phyloP scores from a whole-genome alignment of 768 basidiomycete species.

The Pulveroboletus ravenelii region DNA sequence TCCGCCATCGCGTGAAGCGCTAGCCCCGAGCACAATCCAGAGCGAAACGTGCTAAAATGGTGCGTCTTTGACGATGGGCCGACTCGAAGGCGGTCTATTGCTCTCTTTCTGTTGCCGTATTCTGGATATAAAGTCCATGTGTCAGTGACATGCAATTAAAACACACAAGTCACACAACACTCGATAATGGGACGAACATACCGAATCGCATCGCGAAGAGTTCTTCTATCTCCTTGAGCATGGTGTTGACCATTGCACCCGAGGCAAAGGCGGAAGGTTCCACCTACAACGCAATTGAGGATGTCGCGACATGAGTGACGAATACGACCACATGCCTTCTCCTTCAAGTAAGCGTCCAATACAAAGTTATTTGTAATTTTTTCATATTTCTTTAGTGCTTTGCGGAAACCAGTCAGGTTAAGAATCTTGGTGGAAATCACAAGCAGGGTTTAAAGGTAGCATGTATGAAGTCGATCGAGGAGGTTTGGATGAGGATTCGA shows the following conservation, averaged over 20 bases:
- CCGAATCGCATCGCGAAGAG: conserved; percentile 74
- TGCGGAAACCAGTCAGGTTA: conserved; percentile 86
- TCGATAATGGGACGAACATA: conserved; percentile 31
- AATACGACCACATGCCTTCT: conserved; percentile 47
- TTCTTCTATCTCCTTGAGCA: conserved; percentile 73
- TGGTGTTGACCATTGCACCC: conserved; percentile 51
- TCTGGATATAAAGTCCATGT: conserved; percentile 26
- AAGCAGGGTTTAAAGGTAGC: not conserved
- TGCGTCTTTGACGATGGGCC: conserved; percentile 51
- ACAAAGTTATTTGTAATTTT: conserved; percentile 69
- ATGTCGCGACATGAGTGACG: not conserved
- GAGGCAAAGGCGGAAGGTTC: conserved; percentile 66
- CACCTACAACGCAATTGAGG: conserved; percentile 39
- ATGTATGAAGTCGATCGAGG: not conserved
- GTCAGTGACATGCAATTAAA: not conserved
- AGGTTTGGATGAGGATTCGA: not conserved
- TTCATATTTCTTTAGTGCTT: conserved; percentile 82
- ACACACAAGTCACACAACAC: not conserved
- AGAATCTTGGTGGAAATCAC: conserved; percentile 47
- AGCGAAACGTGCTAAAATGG: conserved; percentile 70
- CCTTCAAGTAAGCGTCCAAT: conserved; percentile 78
- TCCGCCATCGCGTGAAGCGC: conserved; percentile 63
- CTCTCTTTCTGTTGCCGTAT: conserved; percentile 74
- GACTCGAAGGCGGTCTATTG: conserved; percentile 61
- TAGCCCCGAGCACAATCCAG: conserved; percentile 67